A percentile compares a stretch with the other conserved stretches of the same genome.
phyloP scores from a whole-genome alignment of 495 filamentous ascomycete genomes.

The Penicillium simplicissimum region DNA sequence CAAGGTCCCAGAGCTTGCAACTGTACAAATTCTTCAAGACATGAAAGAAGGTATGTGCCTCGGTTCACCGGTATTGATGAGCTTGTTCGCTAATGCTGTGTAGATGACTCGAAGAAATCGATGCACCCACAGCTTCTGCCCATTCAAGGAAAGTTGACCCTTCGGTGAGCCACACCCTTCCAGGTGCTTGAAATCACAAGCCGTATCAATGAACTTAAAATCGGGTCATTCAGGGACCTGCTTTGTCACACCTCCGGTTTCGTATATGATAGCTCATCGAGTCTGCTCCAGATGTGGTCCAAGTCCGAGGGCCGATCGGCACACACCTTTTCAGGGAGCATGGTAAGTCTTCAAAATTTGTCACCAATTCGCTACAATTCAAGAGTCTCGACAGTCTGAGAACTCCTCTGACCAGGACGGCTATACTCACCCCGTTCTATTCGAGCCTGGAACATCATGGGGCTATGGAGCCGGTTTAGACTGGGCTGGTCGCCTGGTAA shows the following conservation, averaged over 20 bases:
- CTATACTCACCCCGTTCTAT: conserved; percentile 38
- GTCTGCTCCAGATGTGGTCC: conserved; percentile 16
- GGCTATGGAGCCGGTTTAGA: conserved; percentile 46
- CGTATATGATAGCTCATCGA: conserved; percentile 17
- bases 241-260: conserved; percentile 20
- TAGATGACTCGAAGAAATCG: neutral
- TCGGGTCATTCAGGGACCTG: conserved; percentile 8
- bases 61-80: neutral
- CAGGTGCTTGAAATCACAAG: neutral
- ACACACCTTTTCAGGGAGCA: conserved; percentile 18
- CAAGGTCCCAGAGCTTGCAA: conserved; percentile 30
- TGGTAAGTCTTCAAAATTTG: conserved; percentile 5
- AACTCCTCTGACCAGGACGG: conserved; percentile 14
- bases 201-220: neutral
- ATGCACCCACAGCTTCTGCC: neutral
- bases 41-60: neutral
- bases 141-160: conserved; percentile 1
- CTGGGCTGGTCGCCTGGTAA: conserved; percentile 46
- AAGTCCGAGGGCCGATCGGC: conserved; percentile 13
- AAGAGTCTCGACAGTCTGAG: no score
- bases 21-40: conserved; percentile 1
- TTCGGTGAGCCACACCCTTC: no score
- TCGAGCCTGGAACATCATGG: conserved; percentile 49
- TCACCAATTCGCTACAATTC: neutral
- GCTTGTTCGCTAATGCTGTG: neutral